Evolutionary conservation across 192 early-diverging fungal genomes (phyloP).

Genomic region (Backusella liffmaniae): DNA sequence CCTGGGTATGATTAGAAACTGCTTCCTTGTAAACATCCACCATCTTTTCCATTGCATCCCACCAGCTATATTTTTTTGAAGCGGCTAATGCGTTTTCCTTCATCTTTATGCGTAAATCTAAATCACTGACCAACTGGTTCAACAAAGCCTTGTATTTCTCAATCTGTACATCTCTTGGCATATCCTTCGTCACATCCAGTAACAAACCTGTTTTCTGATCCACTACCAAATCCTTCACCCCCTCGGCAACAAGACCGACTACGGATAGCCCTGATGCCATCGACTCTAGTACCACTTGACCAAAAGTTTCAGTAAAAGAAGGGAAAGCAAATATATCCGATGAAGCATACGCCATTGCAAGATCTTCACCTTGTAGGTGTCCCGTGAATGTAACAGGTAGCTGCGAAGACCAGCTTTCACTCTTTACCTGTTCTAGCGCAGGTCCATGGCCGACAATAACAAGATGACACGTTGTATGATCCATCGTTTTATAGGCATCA

Average conservation of each 20-base stretch:
- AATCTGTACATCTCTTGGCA: constrained; percentile 16
- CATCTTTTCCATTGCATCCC: constrained; percentile 29
- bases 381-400: constrained; percentile 37
- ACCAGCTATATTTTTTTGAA: constrained; percentile 19
- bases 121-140: background rate
- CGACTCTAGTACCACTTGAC: constrained; percentile 36
- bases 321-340: constrained; percentile 40
- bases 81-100: constrained; percentile 5
- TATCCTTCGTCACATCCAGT: constrained; percentile 10
- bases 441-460: constrained; percentile 39
- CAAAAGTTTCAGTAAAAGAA: constrained; percentile 40
- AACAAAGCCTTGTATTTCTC: constrained; percentile 17
- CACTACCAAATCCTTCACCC: constrained; percentile 32
- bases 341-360: constrained; percentile 35
- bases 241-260: constrained; percentile 27
- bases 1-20: background rate
- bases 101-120: constrained; percentile 12
- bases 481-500: constrained; percentile 32
- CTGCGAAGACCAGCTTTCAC: constrained; percentile 5
- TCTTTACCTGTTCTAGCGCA: constrained; percentile 23
- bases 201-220: constrained; percentile 32
- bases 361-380: constrained; percentile 22
- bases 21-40: constrained; percentile 30
- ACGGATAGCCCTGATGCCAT: constrained; percentile 39
- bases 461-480: constrained; percentile 32